These are phyloP conservation scores for Metschnikowia baotianmanensis DNA, from an alignment of 805 yeast genomes.

Conservation along the genomic window DNA sequence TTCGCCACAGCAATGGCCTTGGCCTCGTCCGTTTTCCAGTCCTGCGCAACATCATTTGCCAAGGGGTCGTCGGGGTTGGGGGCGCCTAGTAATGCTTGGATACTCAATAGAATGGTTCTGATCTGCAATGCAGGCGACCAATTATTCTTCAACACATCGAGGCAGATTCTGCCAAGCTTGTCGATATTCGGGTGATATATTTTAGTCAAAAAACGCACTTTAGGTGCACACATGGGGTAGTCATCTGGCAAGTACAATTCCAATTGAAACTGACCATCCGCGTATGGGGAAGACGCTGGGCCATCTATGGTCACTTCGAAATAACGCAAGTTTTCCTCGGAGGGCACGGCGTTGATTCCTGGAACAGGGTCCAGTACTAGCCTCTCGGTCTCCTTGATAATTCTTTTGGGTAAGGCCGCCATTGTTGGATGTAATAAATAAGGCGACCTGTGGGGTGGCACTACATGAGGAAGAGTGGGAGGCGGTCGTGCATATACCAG, in stretches of 20 bases:
- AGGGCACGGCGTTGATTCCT: constrained; percentile 90
- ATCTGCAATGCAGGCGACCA: constrained; percentile 99
- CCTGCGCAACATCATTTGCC: constrained; percentile 96
- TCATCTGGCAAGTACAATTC: constrained; percentile 94
- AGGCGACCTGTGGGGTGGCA: background rate
- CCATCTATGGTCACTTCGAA: constrained; percentile 92
- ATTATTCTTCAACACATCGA: constrained; percentile 90
- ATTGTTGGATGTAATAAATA: constrained; percentile 22
- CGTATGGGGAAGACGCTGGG: constrained; percentile 89
- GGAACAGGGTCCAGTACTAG: constrained; percentile 93
- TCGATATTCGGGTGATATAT: constrained; percentile 98
- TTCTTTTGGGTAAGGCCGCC: constrained; percentile 82
- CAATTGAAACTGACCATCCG: constrained; percentile 70
- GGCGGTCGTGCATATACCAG: constrained; percentile 6
- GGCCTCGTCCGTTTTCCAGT: constrained; percentile 85
- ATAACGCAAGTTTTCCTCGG: constrained; percentile 89
- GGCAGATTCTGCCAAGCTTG: constrained; percentile 89
- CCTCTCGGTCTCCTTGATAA: constrained; percentile 94
- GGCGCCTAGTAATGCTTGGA: constrained; percentile 90
- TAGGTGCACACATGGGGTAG: constrained; percentile 97
- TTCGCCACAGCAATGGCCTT: constrained; percentile 78
- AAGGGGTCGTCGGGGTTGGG: constrained; percentile 98
- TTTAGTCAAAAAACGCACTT: constrained; percentile 87
- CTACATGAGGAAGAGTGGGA: no score
- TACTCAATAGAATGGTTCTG: constrained; percentile 83